Evolutionary conservation across 2,329 filamentous ascomycete species (phyloP), one percentile per base, ranked within the genome.

Genomic region (Phialemoniopsis sp.): DNA sequence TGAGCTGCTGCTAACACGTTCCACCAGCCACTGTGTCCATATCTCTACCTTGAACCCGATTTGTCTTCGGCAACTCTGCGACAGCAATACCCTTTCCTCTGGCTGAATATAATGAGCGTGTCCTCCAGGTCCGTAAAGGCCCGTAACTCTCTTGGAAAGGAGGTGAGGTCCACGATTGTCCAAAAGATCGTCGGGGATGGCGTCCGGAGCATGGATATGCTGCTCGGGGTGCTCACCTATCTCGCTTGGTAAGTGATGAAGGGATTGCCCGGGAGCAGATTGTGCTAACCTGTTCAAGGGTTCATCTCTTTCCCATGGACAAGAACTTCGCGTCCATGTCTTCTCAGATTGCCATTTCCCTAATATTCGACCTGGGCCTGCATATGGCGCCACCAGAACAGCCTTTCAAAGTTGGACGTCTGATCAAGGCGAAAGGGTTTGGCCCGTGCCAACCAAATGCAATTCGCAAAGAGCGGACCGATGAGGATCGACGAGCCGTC

Each of bases 101-200:
- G 71, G 66, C 52, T 72, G 13, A 68, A 62, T 35, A 73, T 78
- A 37, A 64, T 70, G 52, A 64, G 66, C 32, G 47, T 71, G 9
- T 62, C 65, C 4, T 62, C 60, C 26, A 68, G 62, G 47, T 67
- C 63, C 5, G 52, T 58, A 0, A 44, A 54, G 3, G 57, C 63
- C 37, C 68, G 72, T 44, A 32, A 51, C 0, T 52, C 51, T 2
- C 45, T 72, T 15, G 57, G 58, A 29, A 59, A 59, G 3, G 59
- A 55, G 30, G 57, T 71, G 4, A 65, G 68, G 19, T 54, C 64
- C 33, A 58, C 67, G 19, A 36, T 75, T 12, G 61, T 65, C 0
- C 58, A 62, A 28, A 59, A 61, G 35, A 52, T 75, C 13, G 45
- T 75, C 8, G 42, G 70, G 16, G 58, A 68, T n/a, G 56, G 62